These are phyloP conservation scores for Arthromyces matolae DNA, from an alignment of 768 basidiomycete species.

Conservation along the genomic window DNA sequence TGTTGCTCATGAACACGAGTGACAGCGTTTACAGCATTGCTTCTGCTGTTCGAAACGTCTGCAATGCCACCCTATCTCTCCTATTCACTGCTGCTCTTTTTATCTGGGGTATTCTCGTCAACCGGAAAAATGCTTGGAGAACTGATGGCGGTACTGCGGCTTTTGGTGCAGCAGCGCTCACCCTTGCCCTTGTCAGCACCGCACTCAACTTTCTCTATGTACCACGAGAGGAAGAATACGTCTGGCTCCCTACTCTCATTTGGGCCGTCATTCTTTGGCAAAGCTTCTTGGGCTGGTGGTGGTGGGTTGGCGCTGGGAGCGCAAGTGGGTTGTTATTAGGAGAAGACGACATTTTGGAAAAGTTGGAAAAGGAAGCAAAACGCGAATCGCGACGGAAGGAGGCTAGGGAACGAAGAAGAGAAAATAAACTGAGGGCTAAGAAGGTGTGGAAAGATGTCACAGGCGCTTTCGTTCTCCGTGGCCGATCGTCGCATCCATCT, in stretches of 20 bases:
- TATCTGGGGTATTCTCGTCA: constrained; percentile 91
- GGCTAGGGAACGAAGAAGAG: constrained; percentile 43
- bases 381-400: constrained; percentile 44
- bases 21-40: constrained; percentile 48
- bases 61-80: constrained; percentile 94
- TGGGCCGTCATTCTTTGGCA: constrained; percentile 97
- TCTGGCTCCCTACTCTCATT: constrained; percentile 89
- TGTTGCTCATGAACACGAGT: constrained; percentile 61
- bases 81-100: constrained; percentile 87
- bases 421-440: constrained; percentile 50
- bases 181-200: constrained; percentile 79
- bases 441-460: constrained; percentile 58
- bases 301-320: constrained; percentile 96
- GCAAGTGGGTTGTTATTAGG: constrained; percentile 45
- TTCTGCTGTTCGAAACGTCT: constrained; percentile 82
- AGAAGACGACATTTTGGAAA: constrained; percentile 63
- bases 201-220: constrained; percentile 88
- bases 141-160: constrained; percentile 95
- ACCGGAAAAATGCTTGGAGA: constrained; percentile 90
- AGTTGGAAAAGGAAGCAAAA: constrained; percentile 51
- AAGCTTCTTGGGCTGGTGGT: constrained; percentile 96
- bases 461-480: constrained; percentile 37
- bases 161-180: constrained; percentile 82
- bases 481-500: background rate
- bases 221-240: constrained; percentile 73